Evolutionary conservation across 2,329 filamentous ascomycete genomes (phyloP).

Genomic region (Berkeleyomyces basicola): DNA sequence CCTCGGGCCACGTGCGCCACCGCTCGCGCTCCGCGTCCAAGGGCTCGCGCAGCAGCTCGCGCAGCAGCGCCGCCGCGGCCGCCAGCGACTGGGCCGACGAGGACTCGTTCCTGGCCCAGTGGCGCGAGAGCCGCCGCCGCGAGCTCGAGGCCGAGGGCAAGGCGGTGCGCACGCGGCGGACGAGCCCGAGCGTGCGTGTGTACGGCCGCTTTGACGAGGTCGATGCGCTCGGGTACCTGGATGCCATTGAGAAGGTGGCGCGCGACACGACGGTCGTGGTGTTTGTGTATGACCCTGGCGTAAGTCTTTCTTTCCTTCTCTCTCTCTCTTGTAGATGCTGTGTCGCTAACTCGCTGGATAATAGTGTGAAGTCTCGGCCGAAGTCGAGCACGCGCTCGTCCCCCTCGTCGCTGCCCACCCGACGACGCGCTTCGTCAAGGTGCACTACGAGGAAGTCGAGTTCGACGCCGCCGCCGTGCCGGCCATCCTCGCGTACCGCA

Average conservation of each 20-base stretch:
- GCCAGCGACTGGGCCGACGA: constrained; percentile 40
- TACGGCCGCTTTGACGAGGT: constrained; percentile 72
- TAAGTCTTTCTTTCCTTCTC: constrained; percentile 28
- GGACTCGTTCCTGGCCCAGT: constrained; percentile 65
- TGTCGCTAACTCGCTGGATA: constrained; percentile 15
- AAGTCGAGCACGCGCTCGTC: constrained; percentile 62
- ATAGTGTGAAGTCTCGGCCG: constrained; percentile 61
- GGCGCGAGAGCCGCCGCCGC: constrained; percentile 63
- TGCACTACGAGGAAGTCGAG: constrained; percentile 83
- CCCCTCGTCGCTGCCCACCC: constrained; percentile 57
- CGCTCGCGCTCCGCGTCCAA: constrained; percentile 21
- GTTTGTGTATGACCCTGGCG: constrained; percentile 78
- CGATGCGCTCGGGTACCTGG: constrained; percentile 83
- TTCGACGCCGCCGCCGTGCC: constrained; percentile 83
- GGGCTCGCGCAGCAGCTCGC: constrained; percentile 31
- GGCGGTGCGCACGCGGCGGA: constrained; percentile 45
- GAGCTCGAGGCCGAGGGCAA: constrained; percentile 52
- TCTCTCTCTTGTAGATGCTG: background rate
- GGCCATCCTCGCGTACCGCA: constrained; percentile 74
- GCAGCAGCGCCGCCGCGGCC: constrained; percentile 11
- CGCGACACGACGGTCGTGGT: constrained; percentile 75
- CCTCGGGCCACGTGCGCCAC: constrained; percentile 16
- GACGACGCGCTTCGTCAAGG: constrained; percentile 70
- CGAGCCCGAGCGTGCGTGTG: constrained; percentile 58
- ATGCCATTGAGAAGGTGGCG: constrained; percentile 81